Evolutionary conservation across 2,329 filamentous ascomycete species (phyloP), one percentile per base, ranked within the genome.

Genomic region (Septoria petroselini): DNA sequence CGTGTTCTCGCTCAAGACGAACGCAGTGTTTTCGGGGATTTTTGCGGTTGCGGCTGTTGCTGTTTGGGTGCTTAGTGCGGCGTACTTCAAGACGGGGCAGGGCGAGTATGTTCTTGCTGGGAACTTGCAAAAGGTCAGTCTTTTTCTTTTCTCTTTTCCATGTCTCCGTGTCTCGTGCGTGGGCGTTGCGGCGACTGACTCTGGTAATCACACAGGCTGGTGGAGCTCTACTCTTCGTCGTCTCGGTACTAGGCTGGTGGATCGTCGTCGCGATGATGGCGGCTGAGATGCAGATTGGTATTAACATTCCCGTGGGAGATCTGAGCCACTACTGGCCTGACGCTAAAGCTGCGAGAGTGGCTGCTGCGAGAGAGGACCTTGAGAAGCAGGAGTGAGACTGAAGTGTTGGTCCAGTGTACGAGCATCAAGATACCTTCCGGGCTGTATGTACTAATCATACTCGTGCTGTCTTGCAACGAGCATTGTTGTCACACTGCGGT

Each of bases 191-290:
- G n/a, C n/a, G n/a, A n/a, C n/a, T n/a, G n/a, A n/a, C n/a, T n/a
- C n/a, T n/a, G n/a, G n/a, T n/a, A n/a, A n/a, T n/a, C 25, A 9
- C n/a, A 8, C 47, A 70, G 68, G 59, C 66, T 49, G 69, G 68
- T 15, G 69, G 66, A 21, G 68, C 68, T 5, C 37, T 70, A 3
- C 48, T 70, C 3, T 78, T 79, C 49, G 63, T 76, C 1, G 73
- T 76, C 1, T 74, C 70, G 0, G 17, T 71, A 0, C 56, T 78
- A 3, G 76, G 76, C 1, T 79, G 75, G 73, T 78, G 78, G 52
- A 76, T 78, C 65, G 72, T 73, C 7, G 71, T 78, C 41, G 75
- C 77, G 4, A 78, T 78, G 50, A 77, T 78, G 73, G 71, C 72
- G 1, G 73, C 71, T 3, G 76, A 79, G 65, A 78, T 78, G 53